Percentiles rank a stretch among this genome's conserved stretches.
These are phyloP conservation scores for Abrus precatorius DNA, from an alignment of 306 rosid genomes.

Conservation along the genomic window DNA sequence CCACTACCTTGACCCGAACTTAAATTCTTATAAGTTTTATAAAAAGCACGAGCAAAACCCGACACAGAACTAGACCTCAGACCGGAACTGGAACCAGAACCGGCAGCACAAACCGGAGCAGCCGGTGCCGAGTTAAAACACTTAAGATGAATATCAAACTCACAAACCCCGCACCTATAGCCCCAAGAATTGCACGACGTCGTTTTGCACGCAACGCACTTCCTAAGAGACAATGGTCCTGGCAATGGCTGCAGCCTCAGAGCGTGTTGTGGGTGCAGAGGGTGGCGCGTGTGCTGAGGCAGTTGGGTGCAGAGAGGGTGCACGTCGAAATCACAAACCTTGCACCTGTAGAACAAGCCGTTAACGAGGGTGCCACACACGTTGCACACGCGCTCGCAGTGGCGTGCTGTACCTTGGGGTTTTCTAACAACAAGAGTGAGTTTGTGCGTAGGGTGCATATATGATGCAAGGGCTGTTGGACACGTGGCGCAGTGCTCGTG, in stretches of 20 bases:
- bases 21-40: neutral
- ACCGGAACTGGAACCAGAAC: neutral
- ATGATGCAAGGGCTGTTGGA: constrained; percentile 27
- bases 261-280: constrained; percentile 13
- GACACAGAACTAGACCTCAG: neutral
- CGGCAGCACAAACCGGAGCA: neutral
- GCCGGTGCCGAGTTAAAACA: constrained; percentile 14
- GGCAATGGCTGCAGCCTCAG: constrained; percentile 15
- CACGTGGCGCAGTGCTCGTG: constrained; percentile 35
- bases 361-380: constrained; percentile 15
- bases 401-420: neutral
- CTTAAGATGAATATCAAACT: constrained; percentile 16
- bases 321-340: constrained; percentile 32
- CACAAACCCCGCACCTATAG: constrained; percentile 11
- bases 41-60: neutral
- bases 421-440: neutral
- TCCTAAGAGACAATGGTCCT: neutral
- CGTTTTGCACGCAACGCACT: constrained; percentile 15
- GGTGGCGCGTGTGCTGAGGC: constrained; percentile 39
- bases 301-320: constrained; percentile 44
- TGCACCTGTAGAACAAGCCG: constrained; percentile 40
- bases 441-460: constrained; percentile 6
- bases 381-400: constrained; percentile 1
- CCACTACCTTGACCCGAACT: neutral
- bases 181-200: constrained; percentile 3